Base-by-base conservation (phyloP, 345 rosid genomes). In the Syzygium grande region DNA sequence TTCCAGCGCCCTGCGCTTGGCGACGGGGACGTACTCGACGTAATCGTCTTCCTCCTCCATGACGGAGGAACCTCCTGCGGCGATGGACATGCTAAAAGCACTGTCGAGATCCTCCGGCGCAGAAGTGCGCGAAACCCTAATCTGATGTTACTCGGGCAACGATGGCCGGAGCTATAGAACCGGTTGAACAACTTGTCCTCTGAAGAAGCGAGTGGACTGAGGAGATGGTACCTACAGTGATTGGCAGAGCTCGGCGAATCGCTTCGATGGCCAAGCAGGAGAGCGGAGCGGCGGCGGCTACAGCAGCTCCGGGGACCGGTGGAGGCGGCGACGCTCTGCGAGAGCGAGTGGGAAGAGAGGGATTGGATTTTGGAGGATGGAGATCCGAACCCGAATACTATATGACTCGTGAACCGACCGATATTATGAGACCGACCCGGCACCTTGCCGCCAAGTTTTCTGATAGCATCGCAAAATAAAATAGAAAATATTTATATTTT, bases 21-120 rank as follows among this genome's bases (percentile, higher is more conserved):
- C 96, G 63, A 94, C 97, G 5, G 99, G 97, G 43, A 96, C 93
- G 78, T 94, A 97, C 91, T 97, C 99, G 86, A 90, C 96, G 84
- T 93, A 97, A 79, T 90, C 94, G 87, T 94, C 98, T 3, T 93
- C 99, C 7, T 90, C 99, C 90, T 92, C 99, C 98, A 95, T 93
- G 65, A 23, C 89, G 84, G 90, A 22, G 63, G 58, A 84, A 84
- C 12, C 55, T 51, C 55, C 85, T 25, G 27, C 49, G 25, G 49
- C 49, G 83, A 43, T 41, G 49, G 83, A 73, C 27, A 38, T 73
- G 27, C 83, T 38, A 38, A 84, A 49, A 27, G 55, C 27, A 27
- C 3, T n/a, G 30, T 46, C 56, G 55, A 84, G 11, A 12, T 25
- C 23, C 55, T 52, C 55, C 85, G 7, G 7, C 85, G 85, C 29